Conservation (phyloP, 2,329 filamentous ascomycete genomes). For the Curvularia verruculosa region DNA sequence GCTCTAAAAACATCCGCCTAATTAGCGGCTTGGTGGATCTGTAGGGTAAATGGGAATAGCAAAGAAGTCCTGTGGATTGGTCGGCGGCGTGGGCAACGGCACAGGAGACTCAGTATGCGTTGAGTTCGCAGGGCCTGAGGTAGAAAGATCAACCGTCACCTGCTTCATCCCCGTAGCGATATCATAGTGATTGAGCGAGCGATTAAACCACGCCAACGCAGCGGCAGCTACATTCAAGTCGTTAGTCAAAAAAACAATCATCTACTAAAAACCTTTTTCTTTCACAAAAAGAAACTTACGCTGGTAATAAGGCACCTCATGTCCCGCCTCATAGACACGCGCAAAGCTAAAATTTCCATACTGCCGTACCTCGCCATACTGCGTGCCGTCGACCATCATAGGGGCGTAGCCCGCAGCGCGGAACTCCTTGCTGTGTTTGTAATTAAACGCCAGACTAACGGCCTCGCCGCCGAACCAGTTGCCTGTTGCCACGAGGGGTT, state of each 20-base stretch:
- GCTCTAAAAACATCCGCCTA: neutral
- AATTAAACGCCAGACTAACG: conserved; percentile 46
- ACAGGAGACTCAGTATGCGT: conserved; percentile 51
- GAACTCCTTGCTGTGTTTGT: conserved; percentile 43
- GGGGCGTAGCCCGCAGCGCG: conserved; percentile 37
- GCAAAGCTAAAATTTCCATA: conserved; percentile 51
- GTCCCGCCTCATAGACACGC: conserved; percentile 49
- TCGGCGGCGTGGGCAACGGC: conserved; percentile 37
- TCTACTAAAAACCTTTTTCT: neutral
- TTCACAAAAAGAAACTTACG: too few species aligned
- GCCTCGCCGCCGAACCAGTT: conserved; percentile 51
- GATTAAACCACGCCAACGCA: conserved; percentile 46
- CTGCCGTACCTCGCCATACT: conserved; percentile 51
- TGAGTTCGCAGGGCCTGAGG: conserved; percentile 43
- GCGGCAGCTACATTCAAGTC: conserved; percentile 27
- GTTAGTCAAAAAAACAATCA: neutral
- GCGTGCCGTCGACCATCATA: conserved; percentile 46
- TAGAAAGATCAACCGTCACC: conserved; percentile 45
- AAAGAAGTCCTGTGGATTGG: too few species aligned
- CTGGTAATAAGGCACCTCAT: conserved; percentile 53
- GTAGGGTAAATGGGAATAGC: conserved; percentile 25
- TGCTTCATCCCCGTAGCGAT: conserved; percentile 44
- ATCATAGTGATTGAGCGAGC: conserved; percentile 45
- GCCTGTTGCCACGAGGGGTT: conserved; percentile 11
- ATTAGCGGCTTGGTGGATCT: conserved; percentile 14